phyloP scores from a whole-genome alignment of 2,329 filamentous ascomycete species.

The Talaromyces verruculosus region DNA sequence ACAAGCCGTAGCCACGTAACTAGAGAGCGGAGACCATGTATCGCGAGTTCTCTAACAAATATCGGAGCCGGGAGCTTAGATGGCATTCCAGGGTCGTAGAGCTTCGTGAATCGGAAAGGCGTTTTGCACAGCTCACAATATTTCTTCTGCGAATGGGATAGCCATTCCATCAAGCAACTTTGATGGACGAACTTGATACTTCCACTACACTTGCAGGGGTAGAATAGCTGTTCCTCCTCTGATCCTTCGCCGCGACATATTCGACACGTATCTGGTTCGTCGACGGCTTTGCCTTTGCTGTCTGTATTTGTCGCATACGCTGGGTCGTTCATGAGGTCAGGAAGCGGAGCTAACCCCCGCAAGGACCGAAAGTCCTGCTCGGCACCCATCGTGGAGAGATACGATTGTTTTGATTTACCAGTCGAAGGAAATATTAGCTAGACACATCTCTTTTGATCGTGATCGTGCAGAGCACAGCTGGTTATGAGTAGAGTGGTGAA shows the following conservation, averaged over 20 bases:
- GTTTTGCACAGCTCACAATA: constrained; percentile 99
- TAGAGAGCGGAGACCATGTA: constrained; percentile 70
- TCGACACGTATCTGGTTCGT: constrained; percentile 81
- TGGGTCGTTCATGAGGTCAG: constrained; percentile 61
- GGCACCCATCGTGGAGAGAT: constrained; percentile 31
- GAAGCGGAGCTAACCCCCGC: constrained; percentile 29
- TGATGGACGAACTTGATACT: constrained; percentile 99
- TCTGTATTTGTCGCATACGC: constrained; percentile 47
- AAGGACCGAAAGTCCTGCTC: constrained; percentile 27
- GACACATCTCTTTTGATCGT: constrained; percentile 12
- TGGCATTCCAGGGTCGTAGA: constrained; percentile 95
- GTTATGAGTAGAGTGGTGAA: constrained; percentile 9
- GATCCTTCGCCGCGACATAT: constrained; percentile 93
- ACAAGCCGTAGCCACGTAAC: constrained; percentile 75
- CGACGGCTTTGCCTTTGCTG: constrained; percentile 38
- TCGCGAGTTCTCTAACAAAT: constrained; percentile 74
- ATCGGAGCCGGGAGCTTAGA: constrained; percentile 74
- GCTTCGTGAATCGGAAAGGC: constrained; percentile 94
- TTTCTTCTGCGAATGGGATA: constrained; percentile 98
- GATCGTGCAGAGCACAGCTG: constrained; percentile 20
- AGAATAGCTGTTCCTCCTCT: constrained; percentile 81
- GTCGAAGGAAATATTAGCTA: not conserved
- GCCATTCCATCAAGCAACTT: constrained; percentile 97
- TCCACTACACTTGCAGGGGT: constrained; percentile 97
- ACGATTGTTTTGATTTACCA: not conserved